A percentile compares a stretch with the other conserved stretches of the same genome.
phyloP scores from a whole-genome alignment of 2,329 filamentous ascomycete species.

The Purpureocillium lavendulum region DNA sequence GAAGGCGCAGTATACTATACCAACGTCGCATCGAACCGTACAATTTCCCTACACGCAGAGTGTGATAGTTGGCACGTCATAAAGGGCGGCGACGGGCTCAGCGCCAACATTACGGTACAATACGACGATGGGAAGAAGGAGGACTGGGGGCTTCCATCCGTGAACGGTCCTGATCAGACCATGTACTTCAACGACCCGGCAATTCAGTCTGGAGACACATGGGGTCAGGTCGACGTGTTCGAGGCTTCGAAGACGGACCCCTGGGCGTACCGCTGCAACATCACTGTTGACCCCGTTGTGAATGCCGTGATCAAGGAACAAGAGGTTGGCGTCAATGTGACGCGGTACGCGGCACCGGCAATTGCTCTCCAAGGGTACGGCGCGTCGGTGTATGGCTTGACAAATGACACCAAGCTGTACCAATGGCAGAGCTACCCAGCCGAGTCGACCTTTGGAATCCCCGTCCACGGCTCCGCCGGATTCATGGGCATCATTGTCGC shows the following conservation, averaged over 20 bases:
- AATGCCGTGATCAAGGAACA: slow-evolving; percentile 27
- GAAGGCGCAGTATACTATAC: slow-evolving; percentile 7
- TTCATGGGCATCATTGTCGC: slow-evolving; percentile 27
- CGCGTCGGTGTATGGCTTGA: slow-evolving; percentile 11
- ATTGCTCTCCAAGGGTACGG: slow-evolving; percentile 34
- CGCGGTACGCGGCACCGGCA: slow-evolving; percentile 22
- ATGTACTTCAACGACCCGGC: slow-evolving; percentile 25
- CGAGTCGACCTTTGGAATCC: slow-evolving; percentile 27
- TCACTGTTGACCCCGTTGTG: slow-evolving; percentile 22
- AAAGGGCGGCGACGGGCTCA: slow-evolving; percentile 20
- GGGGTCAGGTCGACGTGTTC: slow-evolving; percentile 25
- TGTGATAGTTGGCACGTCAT: slow-evolving; percentile 23
- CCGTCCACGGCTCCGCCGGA: slow-evolving; percentile 17
- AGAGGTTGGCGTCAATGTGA: slow-evolving; percentile 23
- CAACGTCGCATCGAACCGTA: slow-evolving; percentile 22
- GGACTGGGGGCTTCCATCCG: slow-evolving; percentile 13
- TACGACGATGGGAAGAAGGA: slow-evolving; percentile 11
- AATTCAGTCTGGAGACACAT: slow-evolving; percentile 14
- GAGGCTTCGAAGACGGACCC: slow-evolving; percentile 24
- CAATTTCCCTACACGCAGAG: slow-evolving; percentile 16
- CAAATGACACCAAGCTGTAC: slow-evolving; percentile 12
- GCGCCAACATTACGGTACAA: slow-evolving; percentile 16
- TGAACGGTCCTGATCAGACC: slow-evolving; percentile 22
- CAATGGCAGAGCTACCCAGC: slow-evolving; percentile 33
- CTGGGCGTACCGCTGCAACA: slow-evolving; percentile 34